Evolutionary conservation across 148 eudicot species (phyloP).

Genomic region (Rhododendron kiyosumense): DNA sequence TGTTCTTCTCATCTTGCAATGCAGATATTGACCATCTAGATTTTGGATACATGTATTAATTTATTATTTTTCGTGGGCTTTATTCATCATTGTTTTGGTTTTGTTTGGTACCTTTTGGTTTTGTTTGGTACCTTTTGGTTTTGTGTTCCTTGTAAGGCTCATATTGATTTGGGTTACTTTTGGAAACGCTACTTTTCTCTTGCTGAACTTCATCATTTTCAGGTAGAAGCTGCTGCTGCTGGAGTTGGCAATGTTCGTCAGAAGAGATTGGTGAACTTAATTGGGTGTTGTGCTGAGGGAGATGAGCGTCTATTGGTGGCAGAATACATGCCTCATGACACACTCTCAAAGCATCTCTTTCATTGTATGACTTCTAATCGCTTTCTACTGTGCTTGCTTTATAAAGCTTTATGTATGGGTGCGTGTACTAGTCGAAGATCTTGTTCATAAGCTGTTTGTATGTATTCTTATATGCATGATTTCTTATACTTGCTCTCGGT

Average conservation of each 20-base stretch:
- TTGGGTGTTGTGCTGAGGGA: constrained; percentile 97
- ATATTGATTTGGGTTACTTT: background rate
- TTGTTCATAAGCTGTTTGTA: no score
- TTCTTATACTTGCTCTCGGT: no score
- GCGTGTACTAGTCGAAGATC: background rate
- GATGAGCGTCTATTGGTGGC: constrained; percentile 94
- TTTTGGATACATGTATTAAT: background rate
- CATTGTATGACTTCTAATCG: constrained; percentile 59
- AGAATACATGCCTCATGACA: constrained; percentile 87
- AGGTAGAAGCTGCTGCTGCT: constrained; percentile 95
- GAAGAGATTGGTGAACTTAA: constrained; percentile 77
- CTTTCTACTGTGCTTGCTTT: background rate
- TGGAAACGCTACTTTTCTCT: background rate
- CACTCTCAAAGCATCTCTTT: constrained; percentile 91
- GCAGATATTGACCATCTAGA: background rate
- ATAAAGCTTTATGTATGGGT: background rate
- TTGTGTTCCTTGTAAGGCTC: background rate
- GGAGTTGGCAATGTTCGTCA: constrained; percentile 91
- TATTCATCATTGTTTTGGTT: background rate
- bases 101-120: background rate
- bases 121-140: background rate
- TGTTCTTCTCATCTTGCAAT: background rate
- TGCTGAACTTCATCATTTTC: constrained; percentile 13
- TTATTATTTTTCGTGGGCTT: background rate
- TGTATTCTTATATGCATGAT: no score